Percentiles rank a stretch among this genome's conserved stretches.
These are phyloP conservation scores for Lagenidium sp. DNA, from an alignment of 352 stramenopile species.

Conservation along the genomic window DNA sequence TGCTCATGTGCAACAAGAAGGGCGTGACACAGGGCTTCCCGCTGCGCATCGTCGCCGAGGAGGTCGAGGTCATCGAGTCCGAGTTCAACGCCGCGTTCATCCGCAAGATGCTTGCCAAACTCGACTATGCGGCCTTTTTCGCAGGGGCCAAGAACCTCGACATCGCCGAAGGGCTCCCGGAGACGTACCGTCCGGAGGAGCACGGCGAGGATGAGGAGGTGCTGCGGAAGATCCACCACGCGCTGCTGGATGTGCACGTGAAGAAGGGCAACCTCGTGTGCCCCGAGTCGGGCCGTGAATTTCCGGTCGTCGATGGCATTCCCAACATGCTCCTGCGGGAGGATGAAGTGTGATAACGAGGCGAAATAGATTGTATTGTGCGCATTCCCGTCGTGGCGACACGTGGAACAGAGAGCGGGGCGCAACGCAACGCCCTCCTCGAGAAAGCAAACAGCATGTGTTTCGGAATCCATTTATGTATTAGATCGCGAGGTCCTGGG, in stretches of 20 bases:
- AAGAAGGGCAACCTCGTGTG: slow-evolving; percentile 95
- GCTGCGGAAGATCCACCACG: slow-evolving; percentile 84
- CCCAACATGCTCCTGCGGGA: slow-evolving; percentile 96
- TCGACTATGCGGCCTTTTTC: slow-evolving; percentile 87
- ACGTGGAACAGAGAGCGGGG: not conserved
- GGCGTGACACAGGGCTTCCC: slow-evolving; percentile 89
- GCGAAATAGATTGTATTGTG: no score
- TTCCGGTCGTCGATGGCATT: slow-evolving; percentile 96
- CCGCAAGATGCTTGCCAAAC: slow-evolving; percentile 84
- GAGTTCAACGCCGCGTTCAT: slow-evolving; percentile 83
- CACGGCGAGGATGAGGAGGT: slow-evolving; percentile 50
- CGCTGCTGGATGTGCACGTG: slow-evolving; percentile 93
- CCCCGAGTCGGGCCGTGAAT: slow-evolving; percentile 93
- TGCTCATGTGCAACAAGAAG: slow-evolving; percentile 93
- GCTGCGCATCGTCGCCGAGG: slow-evolving; percentile 75
- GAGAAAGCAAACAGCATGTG: no score
- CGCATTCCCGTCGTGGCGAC: not conserved
- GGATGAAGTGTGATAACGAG: slow-evolving; percentile 88
- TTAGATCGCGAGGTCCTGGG: slow-evolving; percentile 53
- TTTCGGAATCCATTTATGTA: no score
- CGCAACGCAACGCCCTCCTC: no score
- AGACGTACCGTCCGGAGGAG: slow-evolving; percentile 27
- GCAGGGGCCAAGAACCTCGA: slow-evolving; percentile 64
- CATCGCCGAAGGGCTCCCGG: slow-evolving; percentile 60
- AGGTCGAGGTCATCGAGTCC: slow-evolving; percentile 73